Conservation (phyloP, 768 basidiomycete species). For the Auriscalpium microsporum region DNA sequence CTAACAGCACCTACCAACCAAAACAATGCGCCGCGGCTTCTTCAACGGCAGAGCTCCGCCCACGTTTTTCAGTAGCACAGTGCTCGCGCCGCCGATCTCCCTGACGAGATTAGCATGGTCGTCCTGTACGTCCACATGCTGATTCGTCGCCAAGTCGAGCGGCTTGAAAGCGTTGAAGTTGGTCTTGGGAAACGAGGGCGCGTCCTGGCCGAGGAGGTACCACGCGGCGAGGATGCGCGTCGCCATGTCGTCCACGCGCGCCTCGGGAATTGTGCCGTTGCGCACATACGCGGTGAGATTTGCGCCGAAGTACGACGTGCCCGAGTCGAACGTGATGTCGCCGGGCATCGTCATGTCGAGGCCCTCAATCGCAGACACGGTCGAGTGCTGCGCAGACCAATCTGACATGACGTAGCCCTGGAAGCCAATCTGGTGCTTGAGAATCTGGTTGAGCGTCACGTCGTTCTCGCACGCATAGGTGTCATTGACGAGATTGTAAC, state of each 20-base stretch:
- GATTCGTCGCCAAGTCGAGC: slow-evolving; percentile 44
- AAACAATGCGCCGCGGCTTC: slow-evolving; percentile 47
- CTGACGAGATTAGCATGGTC: slow-evolving; percentile 63
- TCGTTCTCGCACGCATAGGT: slow-evolving; percentile 73
- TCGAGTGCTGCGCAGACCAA: slow-evolving; percentile 60
- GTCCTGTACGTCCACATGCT: slow-evolving; percentile 58
- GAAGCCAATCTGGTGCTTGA: slow-evolving; percentile 71
- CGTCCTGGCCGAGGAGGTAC: slow-evolving; percentile 62
- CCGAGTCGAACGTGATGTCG: slow-evolving; percentile 37
- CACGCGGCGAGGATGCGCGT: slow-evolving; percentile 67
- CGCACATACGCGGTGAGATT: slow-evolving; percentile 62
- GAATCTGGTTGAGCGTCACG: slow-evolving; percentile 60
- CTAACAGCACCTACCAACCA: slow-evolving; percentile 44
- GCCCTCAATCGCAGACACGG: slow-evolving; percentile 49
- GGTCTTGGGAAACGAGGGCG: slow-evolving; percentile 46
- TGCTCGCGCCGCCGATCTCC: slow-evolving; percentile 65
- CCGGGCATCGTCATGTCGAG: slow-evolving; percentile 64
- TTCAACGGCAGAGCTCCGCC: slow-evolving; percentile 47
- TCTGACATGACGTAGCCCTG: slow-evolving; percentile 75
- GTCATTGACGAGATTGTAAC: slow-evolving; percentile 62
- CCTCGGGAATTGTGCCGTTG: slow-evolving; percentile 61
- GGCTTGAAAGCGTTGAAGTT: slow-evolving; percentile 65
- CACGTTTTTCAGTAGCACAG: slow-evolving; percentile 70
- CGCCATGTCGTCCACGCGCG: slow-evolving; percentile 74
- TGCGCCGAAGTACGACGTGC: slow-evolving; percentile 50